A percentile compares a stretch with the other conserved stretches of the same genome.
phyloP scores from a whole-genome alignment of 108 stramenopile genomes.

The Cyclostephanos invisitatus region DNA sequence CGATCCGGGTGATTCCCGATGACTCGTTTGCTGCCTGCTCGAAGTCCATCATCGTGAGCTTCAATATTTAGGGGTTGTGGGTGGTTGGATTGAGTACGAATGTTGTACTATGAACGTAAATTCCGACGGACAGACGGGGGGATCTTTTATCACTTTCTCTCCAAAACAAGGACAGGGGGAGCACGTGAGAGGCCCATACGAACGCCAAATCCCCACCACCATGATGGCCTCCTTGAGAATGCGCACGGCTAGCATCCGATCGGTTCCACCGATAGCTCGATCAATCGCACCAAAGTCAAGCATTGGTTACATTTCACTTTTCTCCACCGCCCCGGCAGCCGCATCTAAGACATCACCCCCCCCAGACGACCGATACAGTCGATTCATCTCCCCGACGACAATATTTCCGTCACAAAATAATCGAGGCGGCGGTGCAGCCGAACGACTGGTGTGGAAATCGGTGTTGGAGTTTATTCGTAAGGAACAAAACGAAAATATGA shows the following conservation, averaged over 20 bases:
- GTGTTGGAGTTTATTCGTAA: slow-evolving; percentile 27
- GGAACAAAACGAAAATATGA: slow-evolving; percentile 25
- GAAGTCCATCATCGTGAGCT: background rate
- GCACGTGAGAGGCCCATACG: no score
- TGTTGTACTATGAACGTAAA: background rate
- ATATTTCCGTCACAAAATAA: slow-evolving; percentile 2
- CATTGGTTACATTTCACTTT: slow-evolving; percentile 9
- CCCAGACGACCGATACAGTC: slow-evolving; percentile 9
- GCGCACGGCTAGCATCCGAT: slow-evolving; percentile 6
- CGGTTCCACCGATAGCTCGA: slow-evolving; percentile 3
- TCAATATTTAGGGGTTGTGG: background rate
- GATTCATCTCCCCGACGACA: slow-evolving; percentile 13
- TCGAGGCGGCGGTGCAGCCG: background rate
- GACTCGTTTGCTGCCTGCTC: slow-evolving; percentile 1
- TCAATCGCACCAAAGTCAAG: slow-evolving; percentile 2
- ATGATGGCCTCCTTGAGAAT: slow-evolving; percentile 16
- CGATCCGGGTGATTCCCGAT: slow-evolving; percentile 1
- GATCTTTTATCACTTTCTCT: no score
- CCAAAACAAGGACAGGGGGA: no score
- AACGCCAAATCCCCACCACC: background rate
- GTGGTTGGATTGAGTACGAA: background rate
- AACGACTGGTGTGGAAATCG: slow-evolving; percentile 12
- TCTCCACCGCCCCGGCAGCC: slow-evolving; percentile 26
- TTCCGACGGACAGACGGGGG: background rate
- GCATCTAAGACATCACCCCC: slow-evolving; percentile 17